phyloP scores from a whole-genome alignment of 192 early-diverging fungal species.

The Entomortierella parvispora region DNA sequence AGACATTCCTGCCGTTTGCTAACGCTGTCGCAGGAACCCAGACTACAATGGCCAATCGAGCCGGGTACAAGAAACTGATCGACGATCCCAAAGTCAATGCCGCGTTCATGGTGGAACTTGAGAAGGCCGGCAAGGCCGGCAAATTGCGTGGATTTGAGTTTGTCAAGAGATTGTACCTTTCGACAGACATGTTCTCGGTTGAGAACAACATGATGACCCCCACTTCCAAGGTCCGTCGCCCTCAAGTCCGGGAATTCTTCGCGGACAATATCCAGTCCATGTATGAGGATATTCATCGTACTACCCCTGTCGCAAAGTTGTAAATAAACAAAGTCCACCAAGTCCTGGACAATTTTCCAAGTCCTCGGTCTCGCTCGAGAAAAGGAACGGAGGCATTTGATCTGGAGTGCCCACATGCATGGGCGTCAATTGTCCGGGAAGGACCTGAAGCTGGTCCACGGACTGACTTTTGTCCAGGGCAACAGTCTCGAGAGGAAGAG shows the following conservation, averaged over 20 bases:
- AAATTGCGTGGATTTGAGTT: conserved; percentile 74
- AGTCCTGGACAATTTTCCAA: too few relatives aligned
- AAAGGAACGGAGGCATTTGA: too few relatives aligned
- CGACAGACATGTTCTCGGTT: conserved; percentile 74
- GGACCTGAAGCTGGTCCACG: too few relatives aligned
- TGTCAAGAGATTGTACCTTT: conserved; percentile 73
- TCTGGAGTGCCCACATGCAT: too few relatives aligned
- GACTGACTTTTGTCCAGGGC: too few relatives aligned
- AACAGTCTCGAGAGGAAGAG: too few relatives aligned
- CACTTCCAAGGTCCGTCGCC: conserved; percentile 55
- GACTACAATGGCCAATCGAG: conserved; percentile 17
- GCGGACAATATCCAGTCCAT: conserved; percentile 4
- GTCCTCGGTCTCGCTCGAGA: too few relatives aligned
- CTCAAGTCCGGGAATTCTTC: conserved; percentile 24
- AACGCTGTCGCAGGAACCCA: conserved; percentile 34
- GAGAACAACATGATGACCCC: conserved; percentile 86
- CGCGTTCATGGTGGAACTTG: conserved; percentile 64
- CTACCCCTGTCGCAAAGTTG: conserved; percentile 1
- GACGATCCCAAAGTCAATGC: conserved; percentile 53
- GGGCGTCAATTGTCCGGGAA: too few relatives aligned
- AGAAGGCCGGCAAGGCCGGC: conserved; percentile 58
- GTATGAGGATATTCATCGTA: conserved; percentile 10
- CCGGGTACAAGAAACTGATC: conserved; percentile 54
- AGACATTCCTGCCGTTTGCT: conserved; percentile 47
- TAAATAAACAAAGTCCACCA: too few relatives aligned